Percentiles rank a stretch among this genome's conserved stretches.
Evolutionary conservation across 495 filamentous ascomycete genomes (phyloP).

Genomic region (Podospora pseudoanserina): DNA sequence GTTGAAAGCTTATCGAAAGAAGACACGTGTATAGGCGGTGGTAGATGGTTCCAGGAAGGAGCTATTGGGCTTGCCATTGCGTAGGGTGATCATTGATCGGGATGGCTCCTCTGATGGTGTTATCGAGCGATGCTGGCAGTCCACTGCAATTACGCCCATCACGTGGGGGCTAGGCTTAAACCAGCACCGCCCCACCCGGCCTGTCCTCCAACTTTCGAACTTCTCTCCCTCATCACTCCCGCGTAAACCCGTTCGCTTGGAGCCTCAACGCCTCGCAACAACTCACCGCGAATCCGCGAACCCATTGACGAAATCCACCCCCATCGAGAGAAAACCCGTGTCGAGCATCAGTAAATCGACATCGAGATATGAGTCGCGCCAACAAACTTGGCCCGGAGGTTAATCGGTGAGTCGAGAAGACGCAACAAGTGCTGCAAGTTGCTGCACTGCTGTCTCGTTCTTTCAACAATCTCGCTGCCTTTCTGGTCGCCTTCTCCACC

Average conservation of each 20-base stretch:
- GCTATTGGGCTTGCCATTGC: neutral
- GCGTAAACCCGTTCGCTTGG: slow-evolving; percentile 29
- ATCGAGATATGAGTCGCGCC: slow-evolving; percentile 72
- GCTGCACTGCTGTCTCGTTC: slow-evolving; percentile 5
- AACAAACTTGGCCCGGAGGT: slow-evolving; percentile 94
- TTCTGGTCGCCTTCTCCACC: slow-evolving; percentile 1
- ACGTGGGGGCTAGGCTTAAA: slow-evolving; percentile 30
- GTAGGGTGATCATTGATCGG: neutral
- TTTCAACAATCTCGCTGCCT: slow-evolving; percentile 7
- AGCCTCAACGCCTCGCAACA: slow-evolving; percentile 26
- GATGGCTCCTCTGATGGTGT: neutral
- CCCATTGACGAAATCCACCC: slow-evolving; percentile 15
- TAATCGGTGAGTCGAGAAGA: slow-evolving; percentile 65
- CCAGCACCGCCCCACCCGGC: slow-evolving; percentile 19
- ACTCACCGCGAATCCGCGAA: slow-evolving; percentile 12
- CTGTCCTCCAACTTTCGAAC: slow-evolving; percentile 26
- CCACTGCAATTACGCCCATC: slow-evolving; percentile 16
- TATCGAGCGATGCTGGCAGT: neutral
- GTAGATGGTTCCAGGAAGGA: neutral
- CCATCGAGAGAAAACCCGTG: slow-evolving; percentile 25
- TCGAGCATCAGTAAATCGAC: slow-evolving; percentile 28
- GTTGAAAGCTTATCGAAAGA: neutral
- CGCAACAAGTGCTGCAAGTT: neutral
- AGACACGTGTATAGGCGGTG: neutral
- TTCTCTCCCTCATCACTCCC: slow-evolving; percentile 36